phyloP scores from a whole-genome alignment of 805 yeast genomes.

The Lipomyces lipofer region DNA sequence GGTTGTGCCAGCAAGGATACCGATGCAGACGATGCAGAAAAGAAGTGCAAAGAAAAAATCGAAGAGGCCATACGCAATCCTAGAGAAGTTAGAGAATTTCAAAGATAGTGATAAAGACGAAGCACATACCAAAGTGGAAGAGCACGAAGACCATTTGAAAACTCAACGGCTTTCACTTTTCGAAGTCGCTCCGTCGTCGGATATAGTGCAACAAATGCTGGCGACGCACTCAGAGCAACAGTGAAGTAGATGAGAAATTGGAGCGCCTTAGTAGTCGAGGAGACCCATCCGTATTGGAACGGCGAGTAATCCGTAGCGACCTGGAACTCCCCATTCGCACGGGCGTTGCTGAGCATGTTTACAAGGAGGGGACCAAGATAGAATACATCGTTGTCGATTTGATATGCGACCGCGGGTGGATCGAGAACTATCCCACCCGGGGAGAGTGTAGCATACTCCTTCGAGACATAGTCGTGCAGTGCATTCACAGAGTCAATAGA shows the following conservation, averaged over 20 bases:
- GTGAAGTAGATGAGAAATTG: conserved; percentile 39
- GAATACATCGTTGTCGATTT: conserved; percentile 29
- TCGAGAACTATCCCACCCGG: conserved; percentile 38
- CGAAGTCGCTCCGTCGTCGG: conserved; percentile 40
- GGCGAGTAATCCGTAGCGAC: conserved; percentile 36
- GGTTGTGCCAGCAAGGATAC: conserved; percentile 32
- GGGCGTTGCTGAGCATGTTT: conserved; percentile 35
- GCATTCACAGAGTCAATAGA: conserved; percentile 13
- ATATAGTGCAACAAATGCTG: conserved; percentile 38
- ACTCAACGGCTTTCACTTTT: conserved; percentile 40
- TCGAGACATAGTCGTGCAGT: conserved; percentile 23
- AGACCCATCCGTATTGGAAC: conserved; percentile 37
- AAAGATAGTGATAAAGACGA: background rate
- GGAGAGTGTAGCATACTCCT: conserved; percentile 28
- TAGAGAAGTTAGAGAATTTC: background rate
- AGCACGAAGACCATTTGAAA: conserved; percentile 39
- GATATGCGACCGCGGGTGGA: conserved; percentile 32
- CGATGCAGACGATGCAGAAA: conserved; percentile 31
- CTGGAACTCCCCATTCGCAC: conserved; percentile 32
- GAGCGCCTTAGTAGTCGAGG: conserved; percentile 35
- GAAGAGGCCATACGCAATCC: conserved; percentile 34
- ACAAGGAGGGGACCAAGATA: conserved; percentile 31
- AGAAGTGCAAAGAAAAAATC: conserved; percentile 31
- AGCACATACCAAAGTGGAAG: conserved; percentile 36
- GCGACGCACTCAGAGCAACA: conserved; percentile 39